These are phyloP conservation scores for Bassia scoparia DNA, from an alignment of 148 eudicot species.

Conservation along the genomic window DNA sequence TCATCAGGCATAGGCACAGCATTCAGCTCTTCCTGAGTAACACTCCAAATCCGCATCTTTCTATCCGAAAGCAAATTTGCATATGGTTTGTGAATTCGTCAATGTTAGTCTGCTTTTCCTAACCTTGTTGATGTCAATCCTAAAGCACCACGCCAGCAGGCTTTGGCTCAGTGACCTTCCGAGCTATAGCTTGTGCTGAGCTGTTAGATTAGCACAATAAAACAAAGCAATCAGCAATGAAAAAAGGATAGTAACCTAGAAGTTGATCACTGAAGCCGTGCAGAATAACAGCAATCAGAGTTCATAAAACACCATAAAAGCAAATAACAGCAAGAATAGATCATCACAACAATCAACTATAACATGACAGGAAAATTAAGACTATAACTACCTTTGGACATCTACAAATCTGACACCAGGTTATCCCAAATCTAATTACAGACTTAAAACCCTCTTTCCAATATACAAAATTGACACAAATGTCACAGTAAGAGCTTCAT, in stretches of 20 bases:
- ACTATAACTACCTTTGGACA: too few relatives aligned
- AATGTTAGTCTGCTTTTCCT: slow-evolving; percentile 54
- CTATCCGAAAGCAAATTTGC: slow-evolving; percentile 65
- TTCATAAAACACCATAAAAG: neutral
- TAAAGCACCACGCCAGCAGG: slow-evolving; percentile 43
- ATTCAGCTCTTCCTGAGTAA: slow-evolving; percentile 77
- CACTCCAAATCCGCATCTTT: slow-evolving; percentile 81
- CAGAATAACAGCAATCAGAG: neutral
- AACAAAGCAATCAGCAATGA: slow-evolving; percentile 14
- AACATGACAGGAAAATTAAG: too few relatives aligned
- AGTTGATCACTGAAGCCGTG: slow-evolving; percentile 15
- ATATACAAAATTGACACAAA: too few relatives aligned
- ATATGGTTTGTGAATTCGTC: slow-evolving; percentile 60
- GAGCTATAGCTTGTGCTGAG: slow-evolving; percentile 82
- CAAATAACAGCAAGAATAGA: too few relatives aligned
- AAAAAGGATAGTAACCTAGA: neutral
- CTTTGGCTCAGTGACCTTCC: slow-evolving; percentile 54
- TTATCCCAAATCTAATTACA: too few relatives aligned
- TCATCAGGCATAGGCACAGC: slow-evolving; percentile 67
- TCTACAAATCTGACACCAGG: too few relatives aligned
- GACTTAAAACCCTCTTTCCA: too few relatives aligned
- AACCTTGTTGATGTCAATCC: slow-evolving; percentile 53
- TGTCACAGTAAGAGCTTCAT: too few relatives aligned
- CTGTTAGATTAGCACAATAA: slow-evolving; percentile 41
- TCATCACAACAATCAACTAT: too few relatives aligned